Base-by-base conservation (phyloP, 768 basidiomycete genomes). In the Leccinum subgranulosum region DNA sequence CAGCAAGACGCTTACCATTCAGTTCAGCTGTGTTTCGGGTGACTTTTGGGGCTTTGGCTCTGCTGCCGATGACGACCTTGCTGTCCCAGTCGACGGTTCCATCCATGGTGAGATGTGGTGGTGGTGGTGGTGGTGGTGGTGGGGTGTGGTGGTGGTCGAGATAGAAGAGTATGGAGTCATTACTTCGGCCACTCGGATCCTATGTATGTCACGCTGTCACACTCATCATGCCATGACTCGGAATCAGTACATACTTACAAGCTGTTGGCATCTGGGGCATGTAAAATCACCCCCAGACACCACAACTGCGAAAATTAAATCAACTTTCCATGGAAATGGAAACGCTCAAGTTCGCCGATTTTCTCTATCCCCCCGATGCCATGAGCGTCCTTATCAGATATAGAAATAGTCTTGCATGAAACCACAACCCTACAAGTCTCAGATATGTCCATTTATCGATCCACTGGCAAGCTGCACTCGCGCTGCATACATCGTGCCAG, bases 1-100 rank as follows among this genome's bases (percentile, higher is more conserved):
- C 12, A 45, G 47, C 28, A 55, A 50, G 29, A 60, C 25, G 0
- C 56, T 56, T 47, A 79, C 83, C 79, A 58, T 84, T 84, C 55
- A 84, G 79, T 56, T 80, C 91, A 69, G 65, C 77, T 71, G 73
- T 74, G 74, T 69, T 86, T 79, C 82, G 85, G 74, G 74, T 80
- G 71, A 78, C 90, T 79, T 79, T 90, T 73, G 74, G 84, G 61
- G 67, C 80, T 72, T 73, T 83, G 73, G 75, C 81, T 72, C 84
- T 90, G 68, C 66, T 77, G 54, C 91, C 90, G 64, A 94, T 90
- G 60, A 91, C 86, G 57, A 74, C 70, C 72, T 88, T 89, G 57
- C 64, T 74, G 57, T 93, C 90, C 87, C 87, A 89, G 54, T 92
- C 88, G 19, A 53, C 4, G 71, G 79, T 78, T 66, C 74, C 76